phyloP scores from a whole-genome alignment of 495 filamentous ascomycete species.

The Arthonia radiata region DNA sequence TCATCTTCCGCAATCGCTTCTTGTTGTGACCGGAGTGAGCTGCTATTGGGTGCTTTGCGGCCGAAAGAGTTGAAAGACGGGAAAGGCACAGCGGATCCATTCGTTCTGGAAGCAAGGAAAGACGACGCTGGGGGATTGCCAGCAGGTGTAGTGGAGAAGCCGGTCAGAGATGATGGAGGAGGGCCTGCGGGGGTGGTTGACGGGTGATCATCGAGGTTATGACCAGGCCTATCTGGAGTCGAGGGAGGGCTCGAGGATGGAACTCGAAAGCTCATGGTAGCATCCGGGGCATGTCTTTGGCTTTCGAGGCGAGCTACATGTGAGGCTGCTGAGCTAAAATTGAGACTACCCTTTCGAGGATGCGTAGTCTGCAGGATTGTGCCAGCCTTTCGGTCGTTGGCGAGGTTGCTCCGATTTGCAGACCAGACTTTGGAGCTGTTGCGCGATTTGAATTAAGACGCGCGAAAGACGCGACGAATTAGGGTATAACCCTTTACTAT shows the following conservation, averaged over 20 bases:
- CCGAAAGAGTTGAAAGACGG: conserved; percentile 15
- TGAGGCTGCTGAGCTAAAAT: too few relatives aligned
- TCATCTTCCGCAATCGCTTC: conserved; percentile 4
- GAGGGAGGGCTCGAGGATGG: conserved; percentile 8
- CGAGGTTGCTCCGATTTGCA: too few relatives aligned
- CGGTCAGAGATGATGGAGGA: conserved; percentile 32
- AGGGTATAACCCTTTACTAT: too few relatives aligned
- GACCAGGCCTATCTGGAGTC: conserved; percentile 10
- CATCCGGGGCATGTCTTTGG: too few relatives aligned
- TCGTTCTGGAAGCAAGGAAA: conserved; percentile 42
- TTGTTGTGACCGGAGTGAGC: conserved; percentile 4
- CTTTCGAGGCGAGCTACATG: too few relatives aligned
- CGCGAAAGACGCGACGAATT: too few relatives aligned
- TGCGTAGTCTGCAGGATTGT: too few relatives aligned
- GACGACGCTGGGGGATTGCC: conserved; percentile 36
- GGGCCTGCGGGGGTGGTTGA: conserved; percentile 60
- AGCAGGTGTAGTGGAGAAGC: conserved; percentile 47
- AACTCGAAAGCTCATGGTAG: too few relatives aligned
- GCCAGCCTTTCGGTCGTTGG: too few relatives aligned
- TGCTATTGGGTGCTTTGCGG: conserved; percentile 13
- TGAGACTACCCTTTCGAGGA: too few relatives aligned
- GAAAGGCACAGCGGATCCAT: conserved; percentile 10
- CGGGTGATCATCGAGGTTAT: conserved; percentile 16
- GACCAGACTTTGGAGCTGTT: too few relatives aligned
- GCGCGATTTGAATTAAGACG: too few relatives aligned